Conservation (phyloP, 2,329 filamentous ascomycete genomes). For the Hymenoscyphus salicellus region DNA sequence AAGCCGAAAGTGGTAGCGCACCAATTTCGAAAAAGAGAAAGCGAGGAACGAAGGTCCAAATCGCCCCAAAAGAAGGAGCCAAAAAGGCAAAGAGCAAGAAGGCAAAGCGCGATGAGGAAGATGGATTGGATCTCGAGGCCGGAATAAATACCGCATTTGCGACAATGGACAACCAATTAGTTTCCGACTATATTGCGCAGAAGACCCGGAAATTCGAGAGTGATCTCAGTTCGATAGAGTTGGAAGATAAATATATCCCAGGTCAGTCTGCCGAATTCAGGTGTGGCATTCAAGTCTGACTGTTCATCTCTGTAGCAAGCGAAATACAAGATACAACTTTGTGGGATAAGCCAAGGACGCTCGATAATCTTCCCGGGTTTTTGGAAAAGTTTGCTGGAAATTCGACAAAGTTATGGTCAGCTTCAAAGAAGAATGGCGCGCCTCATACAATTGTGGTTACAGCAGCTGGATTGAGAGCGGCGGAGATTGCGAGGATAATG, state of each 20-base stretch:
- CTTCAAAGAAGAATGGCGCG: constrained; percentile 65
- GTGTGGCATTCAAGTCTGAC: not conserved
- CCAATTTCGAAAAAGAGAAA: constrained; percentile 34
- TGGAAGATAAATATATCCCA: constrained; percentile 77
- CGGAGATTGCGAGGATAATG: constrained; percentile 71
- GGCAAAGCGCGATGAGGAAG: constrained; percentile 54
- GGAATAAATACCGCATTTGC: constrained; percentile 78
- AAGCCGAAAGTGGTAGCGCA: constrained; percentile 12
- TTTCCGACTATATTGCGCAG: constrained; percentile 83
- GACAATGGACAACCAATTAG: constrained; percentile 75
- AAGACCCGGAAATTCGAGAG: constrained; percentile 73
- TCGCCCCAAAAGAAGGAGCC: constrained; percentile 20
- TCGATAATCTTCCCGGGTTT: constrained; percentile 75
- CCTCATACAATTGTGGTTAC: constrained; percentile 90
- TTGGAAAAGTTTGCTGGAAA: constrained; percentile 64
- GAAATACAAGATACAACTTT: constrained; percentile 77
- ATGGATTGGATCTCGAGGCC: constrained; percentile 62
- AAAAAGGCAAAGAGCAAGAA: constrained; percentile 59
- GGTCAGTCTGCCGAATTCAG: constrained; percentile 39
- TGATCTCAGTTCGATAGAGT: constrained; percentile 78
- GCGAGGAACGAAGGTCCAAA: constrained; percentile 19
- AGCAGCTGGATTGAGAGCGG: constrained; percentile 77
- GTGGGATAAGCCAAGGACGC: constrained; percentile 63
- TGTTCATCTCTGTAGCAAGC: constrained; percentile 50
- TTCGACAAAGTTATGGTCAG: constrained; percentile 55